These are phyloP conservation scores for Solanum boliviense DNA, from an alignment of 257 asterid genomes.

Conservation along the genomic window DNA sequence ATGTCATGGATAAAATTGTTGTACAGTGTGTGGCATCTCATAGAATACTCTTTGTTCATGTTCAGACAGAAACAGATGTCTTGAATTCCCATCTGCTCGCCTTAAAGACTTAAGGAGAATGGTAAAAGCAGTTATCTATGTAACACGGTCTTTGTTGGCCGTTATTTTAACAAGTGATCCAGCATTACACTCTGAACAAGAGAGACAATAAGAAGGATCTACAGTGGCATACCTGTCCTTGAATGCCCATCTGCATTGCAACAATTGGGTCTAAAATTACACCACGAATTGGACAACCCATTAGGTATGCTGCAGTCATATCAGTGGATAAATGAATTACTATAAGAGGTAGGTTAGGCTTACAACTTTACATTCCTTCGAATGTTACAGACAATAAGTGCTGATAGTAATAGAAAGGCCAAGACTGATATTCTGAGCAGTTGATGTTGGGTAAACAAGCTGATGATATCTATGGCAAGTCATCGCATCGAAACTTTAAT, in stretches of 20 bases:
- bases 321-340: background rate
- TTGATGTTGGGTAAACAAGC: background rate
- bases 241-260: conserved; percentile 95
- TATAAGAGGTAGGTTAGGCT: background rate
- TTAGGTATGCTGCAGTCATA: conserved; percentile 70
- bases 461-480: background rate
- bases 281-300: conserved; percentile 98
- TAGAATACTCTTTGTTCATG: background rate
- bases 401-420: background rate
- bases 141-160: background rate
- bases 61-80: background rate
- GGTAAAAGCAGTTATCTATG: background rate
- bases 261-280: conserved; percentile 80
- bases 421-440: background rate
- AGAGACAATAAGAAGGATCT: background rate
- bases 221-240: conserved; percentile 71
- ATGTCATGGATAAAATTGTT: background rate
- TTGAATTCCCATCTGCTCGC: background rate
- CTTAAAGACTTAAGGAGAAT: background rate
- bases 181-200: background rate
- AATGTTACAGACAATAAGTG: background rate
- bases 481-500: background rate
- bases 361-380: background rate
- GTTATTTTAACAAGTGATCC: background rate
- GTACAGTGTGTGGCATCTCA: background rate